Base-by-base conservation (phyloP, 2,329 filamentous ascomycete species). In the Xylogone sp. region DNA sequence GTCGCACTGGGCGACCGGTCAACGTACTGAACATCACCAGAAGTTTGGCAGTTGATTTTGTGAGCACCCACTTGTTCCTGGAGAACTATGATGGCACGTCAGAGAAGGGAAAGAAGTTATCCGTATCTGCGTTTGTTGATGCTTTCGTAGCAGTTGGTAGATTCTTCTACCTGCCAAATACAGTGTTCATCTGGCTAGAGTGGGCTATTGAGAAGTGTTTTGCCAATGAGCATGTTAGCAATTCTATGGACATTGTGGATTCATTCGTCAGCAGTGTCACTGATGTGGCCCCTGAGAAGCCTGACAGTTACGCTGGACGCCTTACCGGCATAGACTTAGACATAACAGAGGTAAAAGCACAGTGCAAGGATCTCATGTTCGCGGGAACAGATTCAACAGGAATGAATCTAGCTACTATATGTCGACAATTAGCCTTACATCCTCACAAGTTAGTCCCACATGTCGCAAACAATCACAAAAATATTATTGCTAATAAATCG, bases 331-430 rank as follows among this genome's bases (percentile, higher is more conserved):
- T 69, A 7, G 73, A 74, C 0, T 62, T 80, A 22, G 68, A 68
- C 3, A 59, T 60, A 9, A 58, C 66, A 3, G 77, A 81, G 58
- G 69, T 74, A 6, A 71, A 68, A 42, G 71, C 75, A 1, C 77
- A 82, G 56, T 72, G 75, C 55, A 78, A 81, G 56, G 79, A 81
- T 56, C 61, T 81, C 2, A 71, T 76, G 21, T 81, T 80, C 61
- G 78, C 78, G 1, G 78, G 77, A 1, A 78, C 77, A 0, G 78
- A 81, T 59, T 74, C 74, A 0, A 78, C 74, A 2, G 74, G 72
- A 16, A 78, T 76, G 68, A 79, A 76, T 52, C 62, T 78, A 19
- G 71, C 72, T 5, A 76, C 71, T 1, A 70, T 79, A 2, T 66
- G 72, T 42, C 77, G 73, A 65, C 64, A 71, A 52, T 58, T 80